phyloP scores from a whole-genome alignment of 2,329 filamentous ascomycete species.

The Ceratocystis huliohia region DNA sequence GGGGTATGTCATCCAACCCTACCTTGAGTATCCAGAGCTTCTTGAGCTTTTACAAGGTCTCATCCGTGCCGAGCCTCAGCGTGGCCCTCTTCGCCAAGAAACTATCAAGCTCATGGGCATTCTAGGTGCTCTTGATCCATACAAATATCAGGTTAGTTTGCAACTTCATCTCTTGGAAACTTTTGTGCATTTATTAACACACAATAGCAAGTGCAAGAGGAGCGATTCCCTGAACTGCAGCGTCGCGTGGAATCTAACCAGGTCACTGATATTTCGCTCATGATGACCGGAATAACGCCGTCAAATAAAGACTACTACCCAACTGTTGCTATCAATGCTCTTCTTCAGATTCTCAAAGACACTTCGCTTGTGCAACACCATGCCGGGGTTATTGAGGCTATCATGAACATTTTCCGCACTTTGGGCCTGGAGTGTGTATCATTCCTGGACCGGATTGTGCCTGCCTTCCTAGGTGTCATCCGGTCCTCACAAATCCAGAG shows the following conservation, averaged over 20 bases:
- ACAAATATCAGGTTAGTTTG: slow-evolving; percentile 57
- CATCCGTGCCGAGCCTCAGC: slow-evolving; percentile 76
- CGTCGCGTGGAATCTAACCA: slow-evolving; percentile 49
- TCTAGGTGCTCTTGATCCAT: slow-evolving; percentile 84
- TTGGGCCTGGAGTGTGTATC: slow-evolving; percentile 91
- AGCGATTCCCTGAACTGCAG: slow-evolving; percentile 65
- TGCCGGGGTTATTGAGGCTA: slow-evolving; percentile 86
- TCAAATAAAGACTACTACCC: slow-evolving; percentile 98
- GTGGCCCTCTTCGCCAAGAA: slow-evolving; percentile 74
- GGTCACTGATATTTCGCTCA: slow-evolving; percentile 84
- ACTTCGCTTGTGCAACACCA: slow-evolving; percentile 82
- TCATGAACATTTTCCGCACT: slow-evolving; percentile 98
- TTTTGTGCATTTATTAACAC: slow-evolving; percentile 23
- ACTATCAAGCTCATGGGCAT: slow-evolving; percentile 96
- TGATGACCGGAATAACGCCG: slow-evolving; percentile 93
- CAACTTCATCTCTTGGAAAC: neutral
- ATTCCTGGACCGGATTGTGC: slow-evolving; percentile 86
- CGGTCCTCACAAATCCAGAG: slow-evolving; percentile 63
- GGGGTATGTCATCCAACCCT: slow-evolving; percentile 94
- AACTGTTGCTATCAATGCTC: slow-evolving; percentile 90
- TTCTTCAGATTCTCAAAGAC: slow-evolving; percentile 85
- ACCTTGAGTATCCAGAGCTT: slow-evolving; percentile 86
- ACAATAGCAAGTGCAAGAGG: slow-evolving; percentile 64
- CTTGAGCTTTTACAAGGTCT: slow-evolving; percentile 88
- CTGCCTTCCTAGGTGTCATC: slow-evolving; percentile 84